Evolutionary conservation across 192 early-diverging fungal species (phyloP).

Genomic region (Podila verticillata): DNA sequence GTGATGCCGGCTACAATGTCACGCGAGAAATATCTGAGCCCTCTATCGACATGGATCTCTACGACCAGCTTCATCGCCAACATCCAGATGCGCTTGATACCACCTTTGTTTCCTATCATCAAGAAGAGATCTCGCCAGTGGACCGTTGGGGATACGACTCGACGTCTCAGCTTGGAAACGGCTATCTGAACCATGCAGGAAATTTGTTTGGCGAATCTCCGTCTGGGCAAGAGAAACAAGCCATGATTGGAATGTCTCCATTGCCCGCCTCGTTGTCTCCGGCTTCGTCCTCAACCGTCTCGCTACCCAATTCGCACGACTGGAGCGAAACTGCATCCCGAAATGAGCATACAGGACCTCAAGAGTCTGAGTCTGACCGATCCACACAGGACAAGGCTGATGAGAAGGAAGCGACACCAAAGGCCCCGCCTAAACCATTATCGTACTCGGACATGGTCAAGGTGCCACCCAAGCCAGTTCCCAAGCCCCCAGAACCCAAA

Average conservation of each 20-base stretch:
- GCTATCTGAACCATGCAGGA: not conserved
- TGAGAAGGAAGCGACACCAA: not conserved
- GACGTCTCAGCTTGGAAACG: not conserved
- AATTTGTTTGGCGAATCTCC: not conserved
- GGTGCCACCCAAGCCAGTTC: not conserved
- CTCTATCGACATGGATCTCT: slow-evolving; percentile 27
- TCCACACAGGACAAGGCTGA: not conserved
- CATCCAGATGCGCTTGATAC: slow-evolving; percentile 11
- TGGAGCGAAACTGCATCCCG: not conserved
- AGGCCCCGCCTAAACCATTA: not conserved
- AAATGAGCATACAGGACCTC: not conserved
- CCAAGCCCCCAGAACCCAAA: slow-evolving; percentile 1
- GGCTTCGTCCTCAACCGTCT: slow-evolving; percentile 16
- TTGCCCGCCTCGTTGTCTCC: slow-evolving; percentile 7
- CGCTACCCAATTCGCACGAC: slow-evolving; percentile 3
- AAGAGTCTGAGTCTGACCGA: not conserved
- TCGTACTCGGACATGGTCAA: slow-evolving; percentile 6
- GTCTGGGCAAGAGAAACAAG: slow-evolving; percentile 14
- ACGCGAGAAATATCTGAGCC: slow-evolving; percentile 20
- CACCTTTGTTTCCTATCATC: not conserved
- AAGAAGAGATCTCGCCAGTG: not conserved
- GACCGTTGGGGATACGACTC: not conserved
- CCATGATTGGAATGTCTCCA: slow-evolving; percentile 17
- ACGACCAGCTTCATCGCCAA: slow-evolving; percentile 31
- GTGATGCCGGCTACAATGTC: slow-evolving; percentile 16